Percentiles rank a stretch among this genome's conserved stretches.
Conservation (phyloP, 1,139 yeast species). For the Keqinozyma sinolaborantium region DNA sequence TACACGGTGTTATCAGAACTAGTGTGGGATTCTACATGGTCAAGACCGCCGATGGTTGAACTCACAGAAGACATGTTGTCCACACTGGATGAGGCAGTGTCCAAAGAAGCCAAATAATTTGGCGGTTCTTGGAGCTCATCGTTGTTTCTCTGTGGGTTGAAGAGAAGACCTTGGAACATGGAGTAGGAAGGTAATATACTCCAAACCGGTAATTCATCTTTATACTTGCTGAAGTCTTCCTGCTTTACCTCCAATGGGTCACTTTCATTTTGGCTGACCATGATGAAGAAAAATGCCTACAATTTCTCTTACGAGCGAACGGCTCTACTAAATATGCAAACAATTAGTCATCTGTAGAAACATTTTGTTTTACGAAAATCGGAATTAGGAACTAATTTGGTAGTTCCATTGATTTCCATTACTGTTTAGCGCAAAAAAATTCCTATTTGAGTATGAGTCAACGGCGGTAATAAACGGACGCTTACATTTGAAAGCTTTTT, state of each 20-base stretch:
- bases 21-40: not conserved
- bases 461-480: too few relatives aligned
- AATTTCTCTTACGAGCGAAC: too few relatives aligned
- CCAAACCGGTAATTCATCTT: constrained; percentile 19
- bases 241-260: constrained; percentile 6
- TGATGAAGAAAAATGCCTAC: too few relatives aligned
- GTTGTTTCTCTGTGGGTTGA: not conserved
- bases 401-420: too few relatives aligned
- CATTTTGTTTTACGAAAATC: too few relatives aligned
- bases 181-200: constrained; percentile 28
- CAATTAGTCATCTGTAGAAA: too few relatives aligned
- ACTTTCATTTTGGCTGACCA: too few relatives aligned
- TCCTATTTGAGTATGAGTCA: too few relatives aligned
- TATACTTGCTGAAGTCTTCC: constrained; percentile 5
- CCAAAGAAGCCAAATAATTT: not conserved
- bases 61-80: not conserved
- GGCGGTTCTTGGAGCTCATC: constrained; percentile 3
- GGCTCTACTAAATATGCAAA: too few relatives aligned
- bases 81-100: not conserved
- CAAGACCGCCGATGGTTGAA: not conserved
- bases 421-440: too few relatives aligned
- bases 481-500: too few relatives aligned
- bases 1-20: not conserved
- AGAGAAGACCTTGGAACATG: constrained; percentile 10
- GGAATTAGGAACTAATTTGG: too few relatives aligned